Evolutionary conservation across 225 moss, liverwort and hornwort genomes (phyloP).

Genomic region (Ulota crispa): DNA sequence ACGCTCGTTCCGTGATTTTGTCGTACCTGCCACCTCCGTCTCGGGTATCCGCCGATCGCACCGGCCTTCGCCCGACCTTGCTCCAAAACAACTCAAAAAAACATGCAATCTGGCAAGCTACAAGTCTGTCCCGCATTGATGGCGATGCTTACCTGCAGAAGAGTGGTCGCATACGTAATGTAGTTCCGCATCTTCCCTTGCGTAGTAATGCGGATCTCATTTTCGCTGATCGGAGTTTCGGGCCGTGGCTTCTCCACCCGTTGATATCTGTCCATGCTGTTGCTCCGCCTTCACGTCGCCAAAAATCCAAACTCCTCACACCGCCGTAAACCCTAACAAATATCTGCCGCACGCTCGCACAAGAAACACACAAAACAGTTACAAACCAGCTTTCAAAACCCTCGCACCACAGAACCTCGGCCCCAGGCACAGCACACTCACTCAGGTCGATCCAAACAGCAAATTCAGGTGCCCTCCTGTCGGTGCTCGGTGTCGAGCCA

Average conservation of each 20-base stretch:
- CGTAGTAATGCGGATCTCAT: constrained; percentile 99
- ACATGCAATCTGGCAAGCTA: background rate
- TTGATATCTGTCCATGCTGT: constrained; percentile 93
- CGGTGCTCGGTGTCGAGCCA: background rate
- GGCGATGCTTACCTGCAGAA: constrained; percentile 68
- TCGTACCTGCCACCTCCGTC: background rate
- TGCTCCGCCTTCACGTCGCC: constrained; percentile 27
- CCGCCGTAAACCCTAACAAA: constrained; percentile 18
- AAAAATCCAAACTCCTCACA: constrained; percentile 2
- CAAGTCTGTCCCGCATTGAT: background rate
- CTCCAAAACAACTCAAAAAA: background rate
- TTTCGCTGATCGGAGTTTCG: constrained; percentile 96
- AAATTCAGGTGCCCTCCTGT: background rate
- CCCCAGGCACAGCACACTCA: background rate
- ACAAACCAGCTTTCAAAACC: constrained; percentile 1
- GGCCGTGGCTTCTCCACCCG: constrained; percentile 99
- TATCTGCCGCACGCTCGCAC: constrained; percentile 23
- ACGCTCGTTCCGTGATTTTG: no score
- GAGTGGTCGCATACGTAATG: constrained; percentile 99
- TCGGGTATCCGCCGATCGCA: background rate
- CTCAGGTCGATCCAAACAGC: background rate
- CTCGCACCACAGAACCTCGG: background rate
- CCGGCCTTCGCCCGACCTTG: background rate
- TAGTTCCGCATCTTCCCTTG: constrained; percentile 99
- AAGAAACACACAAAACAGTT: constrained; percentile 18